Evolutionary conservation across 2,329 filamentous ascomycete genomes (phyloP), one percentile per base, ranked within the genome.

Genomic region (Colletotrichum eremochloae): DNA sequence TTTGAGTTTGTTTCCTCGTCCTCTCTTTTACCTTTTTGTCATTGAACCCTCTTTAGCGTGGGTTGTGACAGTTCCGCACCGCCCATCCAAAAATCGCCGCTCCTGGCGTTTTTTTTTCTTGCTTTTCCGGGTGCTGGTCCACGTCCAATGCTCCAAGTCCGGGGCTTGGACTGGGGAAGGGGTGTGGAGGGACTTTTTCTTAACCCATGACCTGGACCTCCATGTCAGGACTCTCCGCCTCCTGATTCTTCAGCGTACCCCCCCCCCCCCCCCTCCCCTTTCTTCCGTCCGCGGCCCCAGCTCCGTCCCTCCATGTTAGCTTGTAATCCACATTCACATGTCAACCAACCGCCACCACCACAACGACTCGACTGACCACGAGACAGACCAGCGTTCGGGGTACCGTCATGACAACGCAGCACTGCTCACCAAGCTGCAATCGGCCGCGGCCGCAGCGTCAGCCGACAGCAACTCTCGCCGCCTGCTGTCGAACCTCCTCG

Each of bases 331-430:
- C 70, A 67, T 73, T 75, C 75, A 76, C 75, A 77, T 76, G 75
- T 67, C 58, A 77, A 71, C 48, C 42, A 76, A 72, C 48, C 64
- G 58, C 48, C 53, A 69, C 58, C 46, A 73, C 58, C 46, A 33
- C 48, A 42, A 66, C 71, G 63, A 74, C 67, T 61, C 44, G 48
- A 48, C 81, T 82, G 78, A 82, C 81, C 79, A 80, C 76, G 76
- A 46, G 75, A 81, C 77, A 83, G 81, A 83, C 75, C 82, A 83
- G 75, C 80, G 80, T 71, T 80, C 80, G 68, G 79, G 79, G 46
- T 82, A 81, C 74, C 79, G 80, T 74, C 75, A 79, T 67, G 80
- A 82, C 70, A 76, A 78, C 46, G 60, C 66, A 53, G 75, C 75
- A 66, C 71, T 78, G 50, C 77, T 81, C 66, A 77, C 67, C 75